Base-by-base conservation (phyloP, 108 stramenopile species). In the Seminavis robusta region DNA sequence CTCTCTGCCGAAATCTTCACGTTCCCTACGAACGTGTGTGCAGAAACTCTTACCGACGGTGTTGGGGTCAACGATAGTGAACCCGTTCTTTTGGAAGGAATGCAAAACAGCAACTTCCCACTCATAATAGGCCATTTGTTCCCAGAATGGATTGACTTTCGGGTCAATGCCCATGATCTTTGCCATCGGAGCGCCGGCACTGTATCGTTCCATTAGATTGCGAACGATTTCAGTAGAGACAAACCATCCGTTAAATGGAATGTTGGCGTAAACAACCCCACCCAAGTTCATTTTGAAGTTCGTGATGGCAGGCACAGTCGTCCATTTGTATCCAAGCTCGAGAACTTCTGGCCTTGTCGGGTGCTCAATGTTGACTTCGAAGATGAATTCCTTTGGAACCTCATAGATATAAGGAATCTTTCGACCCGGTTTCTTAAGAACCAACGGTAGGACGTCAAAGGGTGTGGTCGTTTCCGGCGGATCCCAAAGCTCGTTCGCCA, bases 181-280 rank as follows among this genome's bases (percentile, higher is more conserved):
- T 32, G 28, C 37, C 41, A 19, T 23, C 44, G 17, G n/a, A n/a
- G n/a, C n/a, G n/a, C n/a, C n/a, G n/a, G n/a, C n/a, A n/a, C n/a
- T n/a, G 20, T 47, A 51, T 2, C 56, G 52, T 33, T 67, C 65
- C 25, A 67, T 42, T 6, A 67, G 1, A 45, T 67, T 36, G 20
- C 71, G 30, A 21, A 53, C 54, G n/a, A n/a, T n/a, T n/a, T n/a
- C n/a, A n/a, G n/a, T n/a, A n/a, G n/a, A n/a, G 20, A 62, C 46
- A 32, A 68, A 73, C 66, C 66, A 73, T 1, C 65, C 65, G 28
- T 67, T 73, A 61, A 73, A 67, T 28, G 72, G 72, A 27, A 20
- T 28, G 20, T 37, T 39, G 11, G 33, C 15, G 32, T 67, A 73
- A 10, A 52, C 32, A 41, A 73, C n/a, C 20, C 65, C 66, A 31